Evolutionary conservation across 257 asterid species (phyloP), one percentile per base, ranked within the genome.

Genomic region (Prunella vulgaris): DNA sequence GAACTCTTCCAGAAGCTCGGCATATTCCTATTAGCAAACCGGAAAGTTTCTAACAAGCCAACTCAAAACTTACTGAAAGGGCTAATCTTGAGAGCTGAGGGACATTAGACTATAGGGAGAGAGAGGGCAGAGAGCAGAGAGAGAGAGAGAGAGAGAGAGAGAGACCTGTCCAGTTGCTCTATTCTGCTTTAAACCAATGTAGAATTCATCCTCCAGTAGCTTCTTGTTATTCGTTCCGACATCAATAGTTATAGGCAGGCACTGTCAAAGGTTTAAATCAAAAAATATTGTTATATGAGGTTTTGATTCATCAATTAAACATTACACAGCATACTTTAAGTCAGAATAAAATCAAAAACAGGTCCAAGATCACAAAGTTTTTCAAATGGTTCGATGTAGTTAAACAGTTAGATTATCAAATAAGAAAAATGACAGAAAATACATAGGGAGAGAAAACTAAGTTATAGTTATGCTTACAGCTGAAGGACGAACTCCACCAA

Each of bases 401-500:
- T 32, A 52, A 35, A 24, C 25, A 22, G 17, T 53, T 21, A 28
- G 15, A 20, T 0, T 8, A 61, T 38, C 38, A 53, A 38, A 15
- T 38, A 59, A 46, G 27, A 24, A 2, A 24, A 21, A 60, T 5
- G 25, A 64, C 22, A 9, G 5, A 38, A 7, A 35, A 7, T 22
- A 20, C 28, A 68, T n/a, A 46, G 32, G 8, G 52, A 52, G 13
- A 48, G 57, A 33, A 63, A 28, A 72, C 10, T 15, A 33, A 51
- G 76, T 56, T 60, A 60, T 51, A 27, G 54, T n/a, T 53, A 51
- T 69, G 80, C 96, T 87, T 80, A 92, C 98, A n/a, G 86, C 87
- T 53, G 98, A 93, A 64, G 98, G 98, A 60, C 98, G 96, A 74
- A 93, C 93, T 49, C 98, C 98, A 58, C 98, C 98, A 51, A 93